Evolutionary conservation across 345 rosid genomes (phyloP), one percentile per base, ranked within the genome.

Genomic region (Sisymbrium irio): DNA sequence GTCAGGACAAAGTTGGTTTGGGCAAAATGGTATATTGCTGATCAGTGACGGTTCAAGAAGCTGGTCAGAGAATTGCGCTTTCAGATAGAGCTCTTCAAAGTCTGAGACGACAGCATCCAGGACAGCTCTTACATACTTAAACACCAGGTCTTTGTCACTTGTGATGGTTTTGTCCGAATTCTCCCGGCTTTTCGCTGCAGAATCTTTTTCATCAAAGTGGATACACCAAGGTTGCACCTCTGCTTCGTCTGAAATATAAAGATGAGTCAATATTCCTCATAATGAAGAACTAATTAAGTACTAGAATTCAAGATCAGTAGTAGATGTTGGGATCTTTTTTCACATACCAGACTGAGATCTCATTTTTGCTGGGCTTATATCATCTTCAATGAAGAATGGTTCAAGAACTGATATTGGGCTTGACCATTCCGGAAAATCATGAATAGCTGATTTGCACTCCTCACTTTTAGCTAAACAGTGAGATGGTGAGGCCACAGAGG

Each of bases 361-460:
- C 56, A 80, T 80, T 70, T 83, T 80, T 68, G 88, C 65, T 65
- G 96, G 93, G 80, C 88, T 88, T 62, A 78, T 72, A 58, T 88
- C 96, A 69, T 88, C 93, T 71, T 88, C 97, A 3, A 46, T 20
- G 61, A 76, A 91, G 54, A 83, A 57, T 19, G 89, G 87, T 73
- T 94, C 97, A 71, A 91, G 93, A 78, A 94, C 99, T 79, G 97
- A 91, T 69, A 89, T 81, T 10, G 97, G 99, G 83, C 97, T 94
- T 65, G 89, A 86, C 55, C 89, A 88, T 51, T 87, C 96, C 25
- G 73, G 82, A 33, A 79, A 46, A 22, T 91, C 91, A 37, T 46
- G 40, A 67, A 60, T 65, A 77, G 72, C 62, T 56, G 82, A 88
- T 15, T 59, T 82, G 81, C 82, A 78, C 54, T 85, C 84, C 20